Evolutionary conservation across 192 early-diverging fungal genomes (phyloP).

Genomic region (Coemansia sp.): DNA sequence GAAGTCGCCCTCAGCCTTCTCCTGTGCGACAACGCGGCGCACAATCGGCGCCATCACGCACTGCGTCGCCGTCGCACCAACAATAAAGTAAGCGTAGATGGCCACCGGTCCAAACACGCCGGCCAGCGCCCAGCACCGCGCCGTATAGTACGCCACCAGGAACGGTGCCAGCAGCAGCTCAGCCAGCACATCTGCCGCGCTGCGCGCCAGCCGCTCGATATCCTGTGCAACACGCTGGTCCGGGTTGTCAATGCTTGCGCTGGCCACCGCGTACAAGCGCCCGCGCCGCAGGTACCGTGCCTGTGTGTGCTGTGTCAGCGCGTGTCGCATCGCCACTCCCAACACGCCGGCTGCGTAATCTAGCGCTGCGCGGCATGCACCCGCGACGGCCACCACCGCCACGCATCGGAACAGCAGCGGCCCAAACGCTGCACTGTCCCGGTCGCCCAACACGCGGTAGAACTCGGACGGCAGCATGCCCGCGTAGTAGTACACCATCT

Average conservation of each 20-base stretch:
- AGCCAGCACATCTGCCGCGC: slow-evolving; percentile 52
- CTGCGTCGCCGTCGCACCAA: slow-evolving; percentile 62
- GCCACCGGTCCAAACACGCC: slow-evolving; percentile 67
- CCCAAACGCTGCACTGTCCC: slow-evolving; percentile 61
- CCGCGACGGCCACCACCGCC: slow-evolving; percentile 57
- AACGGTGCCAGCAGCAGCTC: slow-evolving; percentile 71
- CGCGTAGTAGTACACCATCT: slow-evolving; percentile 60
- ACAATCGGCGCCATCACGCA: slow-evolving; percentile 74
- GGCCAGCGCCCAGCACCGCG: slow-evolving; percentile 62
- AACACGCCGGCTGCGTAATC: slow-evolving; percentile 64
- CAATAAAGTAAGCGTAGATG: slow-evolving; percentile 70
- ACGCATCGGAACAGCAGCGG: slow-evolving; percentile 57
- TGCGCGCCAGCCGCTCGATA: slow-evolving; percentile 69
- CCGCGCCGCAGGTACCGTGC: slow-evolving; percentile 58
- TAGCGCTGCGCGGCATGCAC: slow-evolving; percentile 58
- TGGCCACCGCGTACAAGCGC: slow-evolving; percentile 59
- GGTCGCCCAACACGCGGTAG: slow-evolving; percentile 68
- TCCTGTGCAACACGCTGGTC: slow-evolving; percentile 93
- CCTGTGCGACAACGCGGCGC: slow-evolving; percentile 67
- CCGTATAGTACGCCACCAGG: slow-evolving; percentile 78
- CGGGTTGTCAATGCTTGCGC: slow-evolving; percentile 67
- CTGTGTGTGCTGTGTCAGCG: slow-evolving; percentile 66
- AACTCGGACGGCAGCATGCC: slow-evolving; percentile 72
- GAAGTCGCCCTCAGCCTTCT: slow-evolving; percentile 81
- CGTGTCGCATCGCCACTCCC: slow-evolving; percentile 58